Evolutionary conservation across 768 basidiomycete species (phyloP).

Genomic region (Agrocybe praecox): DNA sequence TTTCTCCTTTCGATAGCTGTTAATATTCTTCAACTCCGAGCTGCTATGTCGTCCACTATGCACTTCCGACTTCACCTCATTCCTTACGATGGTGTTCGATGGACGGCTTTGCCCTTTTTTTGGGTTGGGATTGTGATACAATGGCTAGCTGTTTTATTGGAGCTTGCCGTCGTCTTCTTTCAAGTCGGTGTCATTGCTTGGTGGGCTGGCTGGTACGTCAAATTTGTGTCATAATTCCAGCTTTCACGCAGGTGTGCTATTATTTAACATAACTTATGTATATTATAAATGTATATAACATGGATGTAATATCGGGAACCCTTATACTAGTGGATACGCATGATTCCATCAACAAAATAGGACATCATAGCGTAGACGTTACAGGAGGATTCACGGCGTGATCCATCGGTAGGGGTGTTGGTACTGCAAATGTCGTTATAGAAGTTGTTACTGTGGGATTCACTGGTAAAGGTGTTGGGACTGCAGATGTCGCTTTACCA

Average conservation of each 20-base stretch:
- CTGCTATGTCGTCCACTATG: constrained; percentile 55
- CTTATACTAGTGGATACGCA: too few species aligned
- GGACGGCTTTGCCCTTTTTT: constrained; percentile 64
- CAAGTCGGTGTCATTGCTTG: constrained; percentile 63
- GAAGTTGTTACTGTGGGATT: too few species aligned
- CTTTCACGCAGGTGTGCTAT: background rate
- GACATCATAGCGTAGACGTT: background rate
- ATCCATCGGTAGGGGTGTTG: background rate
- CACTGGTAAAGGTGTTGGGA: background rate
- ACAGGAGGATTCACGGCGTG: background rate
- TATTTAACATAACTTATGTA: constrained; percentile 23
- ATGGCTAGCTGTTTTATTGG: constrained; percentile 66
- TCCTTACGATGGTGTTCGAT: constrained; percentile 61
- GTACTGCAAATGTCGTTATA: constrained; percentile 24
- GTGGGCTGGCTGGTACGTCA: constrained; percentile 78
- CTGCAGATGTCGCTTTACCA: constrained; percentile 36
- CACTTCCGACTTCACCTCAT: constrained; percentile 62
- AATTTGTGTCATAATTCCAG: constrained; percentile 38
- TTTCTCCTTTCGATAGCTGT: constrained; percentile 48
- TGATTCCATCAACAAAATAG: too few species aligned
- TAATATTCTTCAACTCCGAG: constrained; percentile 57
- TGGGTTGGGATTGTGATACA: constrained; percentile 65
- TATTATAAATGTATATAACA: constrained; percentile 11
- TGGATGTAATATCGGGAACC: background rate
- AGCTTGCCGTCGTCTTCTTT: constrained; percentile 56